Conservation (phyloP, 2,329 filamentous ascomycete genomes). For the Bipolaris zeicola region DNA sequence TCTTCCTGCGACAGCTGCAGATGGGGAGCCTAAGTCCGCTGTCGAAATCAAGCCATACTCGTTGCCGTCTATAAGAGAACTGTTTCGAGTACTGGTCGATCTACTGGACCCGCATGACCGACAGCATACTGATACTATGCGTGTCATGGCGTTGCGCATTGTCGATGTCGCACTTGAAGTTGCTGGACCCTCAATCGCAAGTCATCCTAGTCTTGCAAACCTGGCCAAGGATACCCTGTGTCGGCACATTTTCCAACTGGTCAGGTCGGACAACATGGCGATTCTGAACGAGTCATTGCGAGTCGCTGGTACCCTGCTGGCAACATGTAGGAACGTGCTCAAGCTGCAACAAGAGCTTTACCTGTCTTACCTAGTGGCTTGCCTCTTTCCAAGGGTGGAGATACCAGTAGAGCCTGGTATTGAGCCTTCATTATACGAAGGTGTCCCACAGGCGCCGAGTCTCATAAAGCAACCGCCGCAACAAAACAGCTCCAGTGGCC, state of each 20-base stretch:
- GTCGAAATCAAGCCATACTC: conserved; percentile 83
- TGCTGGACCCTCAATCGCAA: conserved; percentile 90
- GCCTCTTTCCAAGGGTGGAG: conserved; percentile 89
- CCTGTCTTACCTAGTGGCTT: conserved; percentile 90
- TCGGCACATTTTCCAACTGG: conserved; percentile 92
- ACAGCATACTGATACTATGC: conserved; percentile 91
- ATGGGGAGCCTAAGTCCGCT: conserved; percentile 54
- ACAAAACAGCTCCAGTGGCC: conserved; percentile 70
- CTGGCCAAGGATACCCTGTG: conserved; percentile 93
- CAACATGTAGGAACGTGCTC: conserved; percentile 86
- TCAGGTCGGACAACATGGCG: conserved; percentile 93
- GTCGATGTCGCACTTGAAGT: conserved; percentile 97
- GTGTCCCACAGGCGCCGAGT: conserved; percentile 89
- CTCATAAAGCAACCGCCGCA: conserved; percentile 79
- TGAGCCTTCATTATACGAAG: conserved; percentile 87
- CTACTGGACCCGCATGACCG: conserved; percentile 91
- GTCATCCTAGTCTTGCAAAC: conserved; percentile 83
- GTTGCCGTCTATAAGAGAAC: conserved; percentile 88
- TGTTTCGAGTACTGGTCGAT: conserved; percentile 92
- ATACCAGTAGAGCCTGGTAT: conserved; percentile 91
- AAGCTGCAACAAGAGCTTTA: conserved; percentile 98
- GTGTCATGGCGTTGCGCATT: conserved; percentile 95
- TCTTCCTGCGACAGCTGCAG: conserved; percentile 47
- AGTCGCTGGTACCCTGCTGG: conserved; percentile 86
- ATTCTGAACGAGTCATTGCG: conserved; percentile 91